Conservation (phyloP, 139 green algal genomes). For the Pleodorina starrii region DNA sequence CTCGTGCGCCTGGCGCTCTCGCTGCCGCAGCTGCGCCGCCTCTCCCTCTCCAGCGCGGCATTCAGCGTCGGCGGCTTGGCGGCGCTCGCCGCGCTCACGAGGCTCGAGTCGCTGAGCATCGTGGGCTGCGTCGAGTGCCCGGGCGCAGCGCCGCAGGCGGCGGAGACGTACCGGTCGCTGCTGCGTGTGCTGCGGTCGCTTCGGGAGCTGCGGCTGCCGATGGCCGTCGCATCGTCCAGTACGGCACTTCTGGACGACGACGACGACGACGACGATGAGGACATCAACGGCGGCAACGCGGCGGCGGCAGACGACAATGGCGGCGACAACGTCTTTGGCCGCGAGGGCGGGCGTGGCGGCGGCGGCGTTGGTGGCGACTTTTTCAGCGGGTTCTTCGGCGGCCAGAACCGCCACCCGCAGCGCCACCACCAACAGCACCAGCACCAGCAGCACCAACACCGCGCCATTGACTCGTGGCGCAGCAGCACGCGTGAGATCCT, state of each 20-base stretch:
- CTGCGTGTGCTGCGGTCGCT: not conserved
- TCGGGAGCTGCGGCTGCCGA: slow-evolving; percentile 31
- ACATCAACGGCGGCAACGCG: not conserved
- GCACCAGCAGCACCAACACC: not conserved
- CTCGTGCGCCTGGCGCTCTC: not conserved
- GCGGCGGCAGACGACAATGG: not conserved
- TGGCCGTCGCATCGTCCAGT: not conserved
- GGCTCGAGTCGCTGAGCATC: slow-evolving; percentile 37
- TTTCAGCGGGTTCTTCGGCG: not conserved
- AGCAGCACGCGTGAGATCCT: too few relatives aligned
- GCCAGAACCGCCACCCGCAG: not conserved
- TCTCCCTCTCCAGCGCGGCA: not conserved
- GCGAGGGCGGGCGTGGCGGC: not conserved
- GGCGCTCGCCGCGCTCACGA: not conserved
- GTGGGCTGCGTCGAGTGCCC: not conserved
- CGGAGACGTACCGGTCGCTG: not conserved
- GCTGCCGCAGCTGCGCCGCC: not conserved
- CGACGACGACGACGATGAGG: not conserved
- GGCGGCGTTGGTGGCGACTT: not conserved
- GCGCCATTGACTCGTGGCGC: too few relatives aligned
- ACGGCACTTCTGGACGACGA: not conserved
- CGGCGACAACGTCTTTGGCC: not conserved
- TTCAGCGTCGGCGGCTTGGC: not conserved
- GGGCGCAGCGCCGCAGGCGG: not conserved
- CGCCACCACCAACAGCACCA: not conserved